Percentiles rank a stretch among this genome's conserved stretches.
Conservation (phyloP, 2,329 filamentous ascomycete genomes). For the Dactylellina parvicollis region DNA sequence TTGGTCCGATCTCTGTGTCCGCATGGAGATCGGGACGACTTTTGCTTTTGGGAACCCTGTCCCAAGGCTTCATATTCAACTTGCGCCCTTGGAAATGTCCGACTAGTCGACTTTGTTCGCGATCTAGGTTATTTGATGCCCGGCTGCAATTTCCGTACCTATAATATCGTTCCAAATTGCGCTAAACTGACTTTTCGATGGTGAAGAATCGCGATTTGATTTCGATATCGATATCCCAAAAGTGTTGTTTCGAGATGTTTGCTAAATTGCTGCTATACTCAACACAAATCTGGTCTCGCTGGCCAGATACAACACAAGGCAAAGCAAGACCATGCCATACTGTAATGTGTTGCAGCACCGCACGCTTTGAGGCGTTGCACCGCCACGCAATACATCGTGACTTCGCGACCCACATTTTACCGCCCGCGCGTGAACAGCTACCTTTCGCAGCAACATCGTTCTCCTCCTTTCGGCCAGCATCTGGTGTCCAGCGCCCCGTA, state of each 20-base stretch:
- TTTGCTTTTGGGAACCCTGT: constrained; percentile 28
- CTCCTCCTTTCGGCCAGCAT: not conserved
- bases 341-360: not conserved
- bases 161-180: no score
- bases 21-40: constrained; percentile 21
- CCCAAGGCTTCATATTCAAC: not conserved
- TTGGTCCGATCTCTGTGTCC: constrained; percentile 34
- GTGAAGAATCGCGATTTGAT: no score
- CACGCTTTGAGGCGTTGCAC: constrained; percentile 28
- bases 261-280: no score
- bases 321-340: no score
- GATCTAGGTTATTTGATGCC: not conserved
- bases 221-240: no score
- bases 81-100: not conserved
- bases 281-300: no score
- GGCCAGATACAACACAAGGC: no score
- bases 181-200: no score
- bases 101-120: not conserved
- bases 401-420: constrained; percentile 26
- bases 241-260: no score
- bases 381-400: constrained; percentile 26
- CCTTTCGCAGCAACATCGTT: not conserved
- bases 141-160: no score
- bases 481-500: not conserved
- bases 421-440: no score